Percentiles rank a stretch among this genome's conserved stretches.
Evolutionary conservation across 2,329 filamentous ascomycete species (phyloP).

Genomic region (Cercospora canescens): DNA sequence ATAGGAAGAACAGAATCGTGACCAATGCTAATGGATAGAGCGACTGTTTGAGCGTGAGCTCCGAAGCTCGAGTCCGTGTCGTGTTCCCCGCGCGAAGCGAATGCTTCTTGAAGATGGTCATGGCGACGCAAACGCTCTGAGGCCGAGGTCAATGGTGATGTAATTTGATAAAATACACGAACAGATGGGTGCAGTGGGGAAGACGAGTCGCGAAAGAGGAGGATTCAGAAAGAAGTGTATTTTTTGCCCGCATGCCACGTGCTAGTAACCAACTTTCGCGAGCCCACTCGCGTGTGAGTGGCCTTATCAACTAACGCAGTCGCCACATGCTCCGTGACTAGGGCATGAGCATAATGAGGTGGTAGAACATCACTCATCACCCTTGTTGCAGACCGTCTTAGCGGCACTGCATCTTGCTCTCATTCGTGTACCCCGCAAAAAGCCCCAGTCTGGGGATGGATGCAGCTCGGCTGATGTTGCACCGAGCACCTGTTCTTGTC

Average conservation of each 20-base stretch:
- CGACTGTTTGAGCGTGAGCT: constrained; percentile 23
- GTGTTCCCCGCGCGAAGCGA: constrained; percentile 19
- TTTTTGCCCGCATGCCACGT: neutral
- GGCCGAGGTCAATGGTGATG: neutral
- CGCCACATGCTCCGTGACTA: neutral
- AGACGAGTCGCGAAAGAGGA: neutral
- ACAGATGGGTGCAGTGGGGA: neutral
- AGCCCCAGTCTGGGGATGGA: neutral
- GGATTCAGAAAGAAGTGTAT: neutral
- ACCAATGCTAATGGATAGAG: constrained; percentile 61
- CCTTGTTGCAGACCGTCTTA: neutral
- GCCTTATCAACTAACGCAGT: neutral
- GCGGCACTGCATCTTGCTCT: neutral
- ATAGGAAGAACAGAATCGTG: constrained; percentile 65
- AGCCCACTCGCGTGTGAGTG: neutral
- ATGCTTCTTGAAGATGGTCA: constrained; percentile 25
- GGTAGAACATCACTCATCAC: neutral
- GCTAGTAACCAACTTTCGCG: neutral
- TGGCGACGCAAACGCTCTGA: neutral
- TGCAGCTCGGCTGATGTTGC: constrained; percentile 1
- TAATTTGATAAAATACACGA: neutral
- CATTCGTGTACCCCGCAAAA: constrained; percentile 7
- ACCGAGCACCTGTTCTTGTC: neutral
- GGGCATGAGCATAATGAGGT: neutral
- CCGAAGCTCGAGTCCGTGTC: constrained; percentile 22